phyloP scores from a whole-genome alignment of 2,329 filamentous ascomycete genomes.

The Fusarium protoensiforme region DNA sequence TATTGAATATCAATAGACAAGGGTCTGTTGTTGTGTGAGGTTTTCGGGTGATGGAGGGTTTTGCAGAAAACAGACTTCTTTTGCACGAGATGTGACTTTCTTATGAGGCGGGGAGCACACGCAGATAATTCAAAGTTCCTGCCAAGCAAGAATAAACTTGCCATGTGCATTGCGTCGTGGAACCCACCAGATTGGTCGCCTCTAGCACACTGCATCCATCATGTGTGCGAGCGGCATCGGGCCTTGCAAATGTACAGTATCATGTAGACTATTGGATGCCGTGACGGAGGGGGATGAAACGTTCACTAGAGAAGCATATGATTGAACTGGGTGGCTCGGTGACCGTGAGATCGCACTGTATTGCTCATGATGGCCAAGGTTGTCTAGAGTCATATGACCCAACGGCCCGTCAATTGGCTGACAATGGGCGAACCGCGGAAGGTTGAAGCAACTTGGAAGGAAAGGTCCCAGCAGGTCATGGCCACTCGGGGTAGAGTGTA shows the following conservation, averaged over 20 bases:
- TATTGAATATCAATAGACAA: conserved; percentile 4
- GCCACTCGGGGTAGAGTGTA: background rate
- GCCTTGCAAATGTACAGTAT: background rate
- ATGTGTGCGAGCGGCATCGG: conserved; percentile 15
- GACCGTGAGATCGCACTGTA: conserved; percentile 31
- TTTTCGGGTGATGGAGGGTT: background rate
- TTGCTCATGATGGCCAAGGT: conserved; percentile 20
- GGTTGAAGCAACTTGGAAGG: conserved; percentile 3
- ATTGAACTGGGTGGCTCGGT: conserved; percentile 1
- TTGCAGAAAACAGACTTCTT: conserved; percentile 1
- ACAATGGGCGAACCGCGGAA: background rate
- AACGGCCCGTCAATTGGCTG: conserved; percentile 3
- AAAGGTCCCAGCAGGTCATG: background rate
- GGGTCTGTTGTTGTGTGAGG: background rate
- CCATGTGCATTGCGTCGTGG: conserved; percentile 30
- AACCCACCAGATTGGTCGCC: conserved; percentile 8
- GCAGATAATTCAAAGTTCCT: background rate
- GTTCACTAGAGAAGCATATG: conserved; percentile 27
- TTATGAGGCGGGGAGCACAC: conserved; percentile 22
- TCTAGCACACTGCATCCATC: conserved; percentile 12
- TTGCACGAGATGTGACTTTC: conserved; percentile 20
- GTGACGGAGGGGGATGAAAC: conserved; percentile 27
- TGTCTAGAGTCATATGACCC: conserved; percentile 7
- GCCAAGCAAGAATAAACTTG: conserved; percentile 15
- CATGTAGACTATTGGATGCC: conserved; percentile 1